Conservation (phyloP, 768 basidiomycete genomes). For the Trametes villosa region DNA sequence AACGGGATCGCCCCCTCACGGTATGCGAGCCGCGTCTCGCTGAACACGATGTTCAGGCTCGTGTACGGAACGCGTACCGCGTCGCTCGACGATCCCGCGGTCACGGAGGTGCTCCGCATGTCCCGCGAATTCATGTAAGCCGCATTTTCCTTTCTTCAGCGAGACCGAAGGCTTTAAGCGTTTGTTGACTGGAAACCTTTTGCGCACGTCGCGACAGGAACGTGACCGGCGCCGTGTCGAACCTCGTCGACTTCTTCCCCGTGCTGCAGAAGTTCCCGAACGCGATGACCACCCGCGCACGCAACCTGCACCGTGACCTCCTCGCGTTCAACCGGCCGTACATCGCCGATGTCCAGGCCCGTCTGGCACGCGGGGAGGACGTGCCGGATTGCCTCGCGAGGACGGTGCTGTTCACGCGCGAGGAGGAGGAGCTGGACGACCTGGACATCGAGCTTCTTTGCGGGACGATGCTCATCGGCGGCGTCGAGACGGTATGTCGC, state of each 20-base stretch:
- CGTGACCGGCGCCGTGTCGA: conserved; percentile 49
- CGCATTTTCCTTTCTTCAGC: not conserved
- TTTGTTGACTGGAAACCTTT: not conserved
- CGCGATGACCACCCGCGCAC: conserved; percentile 42
- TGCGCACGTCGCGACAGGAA: too few relatives aligned
- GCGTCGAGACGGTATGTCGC: conserved; percentile 45
- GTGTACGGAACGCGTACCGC: conserved; percentile 48
- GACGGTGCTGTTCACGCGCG: conserved; percentile 34
- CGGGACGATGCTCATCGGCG: conserved; percentile 49
- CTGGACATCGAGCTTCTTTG: conserved; percentile 47
- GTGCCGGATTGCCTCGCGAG: conserved; percentile 51
- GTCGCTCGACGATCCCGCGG: conserved; percentile 42
- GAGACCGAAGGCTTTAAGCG: not conserved
- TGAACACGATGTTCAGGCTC: conserved; percentile 49
- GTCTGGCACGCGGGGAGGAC: conserved; percentile 40
- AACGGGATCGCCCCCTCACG: conserved; percentile 44
- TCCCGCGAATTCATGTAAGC: not conserved
- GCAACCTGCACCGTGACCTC: conserved; percentile 44
- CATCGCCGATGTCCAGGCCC: conserved; percentile 42
- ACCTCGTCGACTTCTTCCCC: conserved; percentile 49
- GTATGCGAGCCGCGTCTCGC: conserved; percentile 42
- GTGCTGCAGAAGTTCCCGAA: conserved; percentile 47
- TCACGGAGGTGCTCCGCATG: conserved; percentile 22
- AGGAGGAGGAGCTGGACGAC: conserved; percentile 41
- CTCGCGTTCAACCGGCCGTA: conserved; percentile 45